Evolutionary conservation across 768 basidiomycete genomes (phyloP), one percentile per base, ranked within the genome.

Genomic region (Psilocybe cyanescens): DNA sequence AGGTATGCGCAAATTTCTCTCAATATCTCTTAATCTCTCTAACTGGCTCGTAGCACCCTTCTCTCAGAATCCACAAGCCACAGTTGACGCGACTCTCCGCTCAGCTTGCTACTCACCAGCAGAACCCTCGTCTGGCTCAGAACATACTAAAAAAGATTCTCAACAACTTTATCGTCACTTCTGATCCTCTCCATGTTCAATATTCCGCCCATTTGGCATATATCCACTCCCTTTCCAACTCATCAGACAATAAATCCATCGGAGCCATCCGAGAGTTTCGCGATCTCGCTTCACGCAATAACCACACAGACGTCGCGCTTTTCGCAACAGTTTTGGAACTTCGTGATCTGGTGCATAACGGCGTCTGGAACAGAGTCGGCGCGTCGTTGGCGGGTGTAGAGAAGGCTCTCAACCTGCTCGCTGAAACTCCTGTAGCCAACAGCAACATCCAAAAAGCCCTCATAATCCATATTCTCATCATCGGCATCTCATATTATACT

Each of bases 11-110:
- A 11, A 16, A 14, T 8, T 5, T 17, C 50, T 47, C n/a, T 48
- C 17, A 28, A 60, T 11, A 39, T 28, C 24, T 24, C n/a, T 28
- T 11, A 54, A 57, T 45, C 50, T 66, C 50, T 67, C 59, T 24
- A 29, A 52, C 28, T 55, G 16, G 64, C 0, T n/a, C 64, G 0
- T 55, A 89, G 87, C 87, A 89, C 66, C 88, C 91, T 2, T 81
- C 88, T 8, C 77, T 94, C 8, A 80, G 85, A 55, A 73, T 78
- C 6, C 87, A 89, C 68, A 83, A 80, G 46, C 83, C 84, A 3
- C 83, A 85, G 59, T 74, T 94, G 24, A 81, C 83, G 1, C 75
- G 86, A 41, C 82, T 91, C 35, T 87, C 88, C 16, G 84, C 88
- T 3, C 85, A 82, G 39, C 78, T 92, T 52, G 76, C 86, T 31